phyloP scores from a whole-genome alignment of 805 yeast species.

The Vanderwaltozyma polyspora region DNA sequence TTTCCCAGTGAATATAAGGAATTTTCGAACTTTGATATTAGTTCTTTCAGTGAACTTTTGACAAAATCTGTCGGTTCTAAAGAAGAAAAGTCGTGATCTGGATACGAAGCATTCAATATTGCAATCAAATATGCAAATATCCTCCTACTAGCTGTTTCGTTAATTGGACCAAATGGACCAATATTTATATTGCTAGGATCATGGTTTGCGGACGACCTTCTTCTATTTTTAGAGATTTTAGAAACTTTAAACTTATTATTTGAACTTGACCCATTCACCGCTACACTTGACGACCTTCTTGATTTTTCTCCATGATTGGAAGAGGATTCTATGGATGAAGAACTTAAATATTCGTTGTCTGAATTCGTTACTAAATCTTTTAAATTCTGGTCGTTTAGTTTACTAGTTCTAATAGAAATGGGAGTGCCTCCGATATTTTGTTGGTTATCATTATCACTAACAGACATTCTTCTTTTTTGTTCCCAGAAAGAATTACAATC shows the following conservation, averaged over 20 bases:
- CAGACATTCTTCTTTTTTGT: constrained; percentile 32
- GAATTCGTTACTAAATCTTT: constrained; percentile 21
- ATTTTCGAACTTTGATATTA: constrained; percentile 63
- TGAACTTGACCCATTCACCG: not conserved
- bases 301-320: constrained; percentile 5
- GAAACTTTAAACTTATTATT: constrained; percentile 1
- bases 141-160: constrained; percentile 73
- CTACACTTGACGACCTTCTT: constrained; percentile 10
- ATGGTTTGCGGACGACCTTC: constrained; percentile 23
- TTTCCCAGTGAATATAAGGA: constrained; percentile 58
- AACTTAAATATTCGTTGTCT: constrained; percentile 21
- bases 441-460: constrained; percentile 14
- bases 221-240: constrained; percentile 7
- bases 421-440: constrained; percentile 20
- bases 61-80: constrained; percentile 70
- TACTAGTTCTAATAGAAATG: constrained; percentile 13
- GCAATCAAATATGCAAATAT: constrained; percentile 86
- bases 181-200: constrained; percentile 19
- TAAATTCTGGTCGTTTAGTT: constrained; percentile 27
- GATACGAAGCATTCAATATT: constrained; percentile 81
- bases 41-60: constrained; percentile 38
- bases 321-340: constrained; percentile 21
- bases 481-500: constrained; percentile 29
- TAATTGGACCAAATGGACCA: constrained; percentile 87
- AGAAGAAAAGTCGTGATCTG: constrained; percentile 88